A percentile compares a stretch with the other conserved stretches of the same genome.
Evolutionary conservation across 257 asterid species (phyloP).

Genomic region (Solanum lycopersicoides): DNA sequence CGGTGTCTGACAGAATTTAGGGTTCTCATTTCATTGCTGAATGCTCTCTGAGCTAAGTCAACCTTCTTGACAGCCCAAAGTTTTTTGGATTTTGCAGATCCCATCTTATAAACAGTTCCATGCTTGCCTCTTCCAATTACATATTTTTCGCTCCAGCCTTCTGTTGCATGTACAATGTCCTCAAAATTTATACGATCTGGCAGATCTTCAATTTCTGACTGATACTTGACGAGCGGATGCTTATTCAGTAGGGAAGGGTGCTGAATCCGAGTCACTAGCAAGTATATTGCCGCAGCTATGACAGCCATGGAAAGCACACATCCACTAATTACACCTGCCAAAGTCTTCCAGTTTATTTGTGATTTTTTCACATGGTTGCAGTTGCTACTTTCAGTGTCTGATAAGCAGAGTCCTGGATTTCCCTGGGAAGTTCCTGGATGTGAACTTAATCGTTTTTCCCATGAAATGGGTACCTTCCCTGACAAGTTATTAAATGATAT

Average conservation of each 20-base stretch:
- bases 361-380: constrained; percentile 18
- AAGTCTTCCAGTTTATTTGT: neutral
- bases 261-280: neutral
- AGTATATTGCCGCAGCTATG: constrained; percentile 11
- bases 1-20: constrained; percentile 30
- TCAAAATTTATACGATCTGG: constrained; percentile 26
- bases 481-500: constrained; percentile 28
- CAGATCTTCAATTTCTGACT: constrained; percentile 25
- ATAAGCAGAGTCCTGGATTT: constrained; percentile 25
- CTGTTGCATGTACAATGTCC: constrained; percentile 40
- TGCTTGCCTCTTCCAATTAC: constrained; percentile 53
- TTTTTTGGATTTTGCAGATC: neutral
- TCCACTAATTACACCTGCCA: constrained; percentile 7
- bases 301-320: constrained; percentile 8
- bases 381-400: neutral
- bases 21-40: constrained; percentile 25
- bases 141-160: constrained; percentile 38
- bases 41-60: constrained; percentile 19
- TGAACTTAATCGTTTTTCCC: constrained; percentile 16
- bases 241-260: neutral
- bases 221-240: constrained; percentile 1
- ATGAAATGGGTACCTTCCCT: constrained; percentile 17
- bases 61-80: constrained; percentile 21
- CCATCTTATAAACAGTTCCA: constrained; percentile 8
- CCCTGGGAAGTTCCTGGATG: constrained; percentile 21